These are phyloP conservation scores for Cyanidioschyzon merolae DNA, from an alignment of 23 red algal species.

Conservation along the genomic window DNA sequence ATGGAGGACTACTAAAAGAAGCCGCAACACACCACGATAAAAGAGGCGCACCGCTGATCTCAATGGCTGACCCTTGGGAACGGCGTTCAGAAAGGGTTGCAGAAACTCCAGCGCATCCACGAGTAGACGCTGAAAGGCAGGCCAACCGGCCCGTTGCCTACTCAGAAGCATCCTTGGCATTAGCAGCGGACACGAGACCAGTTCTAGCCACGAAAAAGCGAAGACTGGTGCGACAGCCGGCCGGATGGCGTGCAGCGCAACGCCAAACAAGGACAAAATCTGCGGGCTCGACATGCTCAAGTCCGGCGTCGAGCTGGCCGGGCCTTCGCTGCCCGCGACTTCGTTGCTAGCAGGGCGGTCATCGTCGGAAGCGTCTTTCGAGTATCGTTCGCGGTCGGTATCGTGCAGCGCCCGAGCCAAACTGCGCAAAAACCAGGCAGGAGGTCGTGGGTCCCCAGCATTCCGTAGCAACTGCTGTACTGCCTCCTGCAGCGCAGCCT, in stretches of 20 bases:
- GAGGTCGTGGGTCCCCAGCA: neutral
- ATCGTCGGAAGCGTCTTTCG: no score
- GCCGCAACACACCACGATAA: slow-evolving; percentile 63
- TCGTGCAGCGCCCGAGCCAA: neutral
- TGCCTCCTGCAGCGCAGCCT: slow-evolving; percentile 20
- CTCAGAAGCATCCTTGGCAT: slow-evolving; percentile 51
- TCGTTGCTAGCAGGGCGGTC: no score
- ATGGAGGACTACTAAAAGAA: slow-evolving; percentile 75
- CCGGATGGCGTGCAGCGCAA: slow-evolving; percentile 43
- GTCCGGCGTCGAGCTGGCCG: neutral
- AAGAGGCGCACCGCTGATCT: slow-evolving; percentile 40
- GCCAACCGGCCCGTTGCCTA: slow-evolving; percentile 36
- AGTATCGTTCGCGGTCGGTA: neutral
- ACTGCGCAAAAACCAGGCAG: neutral
- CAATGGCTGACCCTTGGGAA: slow-evolving; percentile 22
- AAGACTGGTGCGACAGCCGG: slow-evolving; percentile 55
- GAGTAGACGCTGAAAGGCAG: slow-evolving; percentile 55
- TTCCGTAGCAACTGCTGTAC: slow-evolving; percentile 20
- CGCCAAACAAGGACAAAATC: slow-evolving; percentile 31
- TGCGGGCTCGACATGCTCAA: slow-evolving; percentile 20
- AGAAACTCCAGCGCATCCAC: slow-evolving; percentile 61
- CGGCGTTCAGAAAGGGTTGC: slow-evolving; percentile 30
- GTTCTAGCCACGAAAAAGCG: slow-evolving; percentile 80
- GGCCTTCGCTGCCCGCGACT: neutral
- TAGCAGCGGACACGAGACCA: slow-evolving; percentile 52